Base-by-base conservation (phyloP, 805 yeast genomes). In the Pichia sporocuriosa region DNA sequence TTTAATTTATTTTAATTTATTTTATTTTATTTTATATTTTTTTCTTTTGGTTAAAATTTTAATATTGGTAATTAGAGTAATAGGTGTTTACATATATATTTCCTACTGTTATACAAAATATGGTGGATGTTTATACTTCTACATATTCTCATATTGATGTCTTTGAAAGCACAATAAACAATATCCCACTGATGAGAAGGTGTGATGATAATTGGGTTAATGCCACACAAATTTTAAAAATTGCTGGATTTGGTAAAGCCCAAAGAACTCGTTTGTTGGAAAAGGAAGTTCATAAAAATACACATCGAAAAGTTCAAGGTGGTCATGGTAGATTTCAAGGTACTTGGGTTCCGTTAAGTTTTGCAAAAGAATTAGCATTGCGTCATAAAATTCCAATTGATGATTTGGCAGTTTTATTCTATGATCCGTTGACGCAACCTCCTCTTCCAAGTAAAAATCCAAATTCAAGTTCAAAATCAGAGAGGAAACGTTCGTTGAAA, bases 191-290 rank as follows among this genome's bases (percentile, higher is more conserved):
- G 40, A 93, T 93, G 97, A 76, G 97, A 53, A 71, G 97, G 44
- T 80, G 85, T 46, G 70, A 74, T 37, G 98, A 93, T 59, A 84
- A 89, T 52, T 93, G 97, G 97, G 87, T 93, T 41, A 84, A 84
- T 56, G 87, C 88, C 19, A 84, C 94, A 0, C 95, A 84, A 57
- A 80, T 84, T 28, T 66, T 84, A 51, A 84, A 84, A 57, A 77
- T 84, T 45, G 88, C 89, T 28, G 77, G 81, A 46, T 81, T 79
- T 53, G 83, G 86, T 32, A 84, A 84, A 61, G 84, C 89, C 2
- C 82, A 80, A 54, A 65, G 95, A 59, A 84, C 93, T 2, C 76
- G 83, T 54, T 74, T 84, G 33, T 63, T 84, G 46, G 93, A 84
- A 55, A 77, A 72, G 50, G 93, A 84, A 48, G 84, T 84, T 19